Evolutionary conservation across 352 stramenopile species (phyloP), one percentile per base, ranked within the genome.

Genomic region (Pythium coloratum): DNA sequence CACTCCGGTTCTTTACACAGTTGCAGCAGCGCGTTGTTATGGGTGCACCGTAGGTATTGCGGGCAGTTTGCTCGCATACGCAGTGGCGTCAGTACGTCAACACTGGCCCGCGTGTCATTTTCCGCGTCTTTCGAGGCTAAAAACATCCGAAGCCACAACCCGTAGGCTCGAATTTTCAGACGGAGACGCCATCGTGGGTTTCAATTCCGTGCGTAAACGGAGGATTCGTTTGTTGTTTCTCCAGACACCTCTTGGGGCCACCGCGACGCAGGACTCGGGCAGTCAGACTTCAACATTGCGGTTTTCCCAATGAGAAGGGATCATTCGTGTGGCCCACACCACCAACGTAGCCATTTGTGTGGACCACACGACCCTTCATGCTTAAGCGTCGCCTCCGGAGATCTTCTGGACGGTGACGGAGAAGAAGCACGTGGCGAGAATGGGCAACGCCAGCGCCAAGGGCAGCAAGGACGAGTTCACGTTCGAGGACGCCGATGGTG

Each of bases 391-490:
- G 65, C 65, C 58, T 10, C 28, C n/a, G 28, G 10, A 36, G 32
- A 61, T 42, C 40, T n/a, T 42, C 42, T 32, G 34, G 12, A 51
- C 18, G 38, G 38, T 34, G 36, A 55, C 24, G 51, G 14, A 13
- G 18, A 24, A 49, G 3, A 5, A 20, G 40, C 13, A 49, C 20
- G 20, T 24, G 20, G 40, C 40, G 36, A 44, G 36, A 44, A 75
- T 75, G 68, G 68, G 68, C 40, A 92, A 90, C 67, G 74, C 80
- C 6, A 72, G 73, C 24, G 69, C 76, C 49, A 92, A 89, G 69
- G 80, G 78, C 56, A 89, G 76, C 75, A 92, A 91, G 70, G 84
- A 90, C 66, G 84, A 93, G 70, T 91, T 90, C 71, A 88, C 80
- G 10, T 94, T 93, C 63, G 82, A 94, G 30, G 87, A 94, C 55